A percentile compares a stretch with the other conserved stretches of the same genome.
phyloP scores from a whole-genome alignment of 768 basidiomycete genomes.

The Sistotremastrum suecicum region DNA sequence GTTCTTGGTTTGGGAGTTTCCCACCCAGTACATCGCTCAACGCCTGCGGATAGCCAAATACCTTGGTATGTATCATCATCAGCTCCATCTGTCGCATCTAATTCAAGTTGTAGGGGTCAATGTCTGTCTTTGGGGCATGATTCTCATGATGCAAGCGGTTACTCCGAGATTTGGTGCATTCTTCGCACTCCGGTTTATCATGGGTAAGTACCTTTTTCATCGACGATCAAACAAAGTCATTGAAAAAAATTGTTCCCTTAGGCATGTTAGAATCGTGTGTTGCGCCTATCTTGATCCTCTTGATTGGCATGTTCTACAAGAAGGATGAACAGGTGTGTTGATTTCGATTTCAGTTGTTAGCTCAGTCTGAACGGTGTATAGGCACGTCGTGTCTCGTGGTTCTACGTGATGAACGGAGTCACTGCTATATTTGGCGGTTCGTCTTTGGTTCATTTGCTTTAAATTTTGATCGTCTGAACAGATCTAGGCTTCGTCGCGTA shows the following conservation, averaged over 20 bases:
- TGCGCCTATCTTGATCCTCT: constrained; percentile 44
- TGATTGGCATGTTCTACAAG: constrained; percentile 57
- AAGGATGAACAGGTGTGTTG: constrained; percentile 42
- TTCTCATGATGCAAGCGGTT: constrained; percentile 47
- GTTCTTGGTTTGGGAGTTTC: constrained; percentile 48
- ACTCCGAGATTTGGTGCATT: constrained; percentile 44
- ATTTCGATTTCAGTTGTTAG: background rate
- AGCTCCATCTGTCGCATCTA: background rate
- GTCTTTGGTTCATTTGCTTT: constrained; percentile 40
- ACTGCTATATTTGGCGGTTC: constrained; percentile 43
- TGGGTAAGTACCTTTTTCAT: constrained; percentile 23
- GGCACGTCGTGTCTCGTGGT: constrained; percentile 47
- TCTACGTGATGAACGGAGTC: constrained; percentile 54
- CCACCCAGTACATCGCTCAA: constrained; percentile 52
- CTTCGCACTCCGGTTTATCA: constrained; percentile 45
- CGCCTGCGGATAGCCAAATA: constrained; percentile 47
- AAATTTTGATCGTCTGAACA: background rate
- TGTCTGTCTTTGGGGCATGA: constrained; percentile 42
- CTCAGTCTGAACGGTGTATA: constrained; percentile 9
- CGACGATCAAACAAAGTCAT: too few relatives aligned
- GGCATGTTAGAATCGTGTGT: constrained; percentile 60
- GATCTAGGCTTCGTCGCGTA: constrained; percentile 9
- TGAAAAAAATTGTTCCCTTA: constrained; percentile 9
- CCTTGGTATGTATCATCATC: constrained; percentile 26
- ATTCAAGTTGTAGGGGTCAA: constrained; percentile 27